Percentiles rank a stretch among this genome's conserved stretches.
Evolutionary conservation across 2,329 filamentous ascomycete genomes (phyloP).

Genomic region (Trichoderma sp.): DNA sequence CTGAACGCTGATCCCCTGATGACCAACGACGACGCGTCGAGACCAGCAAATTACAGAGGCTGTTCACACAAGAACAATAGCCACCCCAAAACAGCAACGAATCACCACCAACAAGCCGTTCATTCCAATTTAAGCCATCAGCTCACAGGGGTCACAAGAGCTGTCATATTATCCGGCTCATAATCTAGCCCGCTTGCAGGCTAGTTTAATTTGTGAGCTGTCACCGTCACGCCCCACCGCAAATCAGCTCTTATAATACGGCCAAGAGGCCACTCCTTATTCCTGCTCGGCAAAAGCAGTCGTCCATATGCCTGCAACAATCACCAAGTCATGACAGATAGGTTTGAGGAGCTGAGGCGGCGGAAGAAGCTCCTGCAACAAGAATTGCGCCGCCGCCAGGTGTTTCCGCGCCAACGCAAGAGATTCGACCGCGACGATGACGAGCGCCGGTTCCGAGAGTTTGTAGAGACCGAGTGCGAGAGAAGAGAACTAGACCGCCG

Average conservation of each 20-base stretch:
- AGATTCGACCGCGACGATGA: conserved; percentile 7
- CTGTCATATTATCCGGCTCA: conserved; percentile 6
- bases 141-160: background rate
- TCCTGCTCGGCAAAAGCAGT: background rate
- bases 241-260: conserved; percentile 4
- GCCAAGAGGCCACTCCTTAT: background rate
- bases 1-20: background rate
- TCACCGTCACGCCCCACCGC: conserved; percentile 4
- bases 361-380: background rate
- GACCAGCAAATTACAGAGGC: background rate
- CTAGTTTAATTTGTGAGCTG: conserved; percentile 9
- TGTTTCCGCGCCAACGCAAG: background rate
- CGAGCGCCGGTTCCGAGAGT: background rate
- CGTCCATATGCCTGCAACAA: background rate
- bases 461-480: background rate
- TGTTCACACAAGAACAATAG: background rate
- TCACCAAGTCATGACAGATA: background rate
- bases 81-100: background rate
- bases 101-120: background rate
- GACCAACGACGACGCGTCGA: background rate
- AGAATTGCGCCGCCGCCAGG: background rate
- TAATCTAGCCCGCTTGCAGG: background rate
- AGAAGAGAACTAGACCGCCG: background rate
- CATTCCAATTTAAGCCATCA: background rate
- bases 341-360: background rate